These are phyloP conservation scores for Psidium friedrichsthalianum DNA, from an alignment of 345 rosid species.

Conservation along the genomic window DNA sequence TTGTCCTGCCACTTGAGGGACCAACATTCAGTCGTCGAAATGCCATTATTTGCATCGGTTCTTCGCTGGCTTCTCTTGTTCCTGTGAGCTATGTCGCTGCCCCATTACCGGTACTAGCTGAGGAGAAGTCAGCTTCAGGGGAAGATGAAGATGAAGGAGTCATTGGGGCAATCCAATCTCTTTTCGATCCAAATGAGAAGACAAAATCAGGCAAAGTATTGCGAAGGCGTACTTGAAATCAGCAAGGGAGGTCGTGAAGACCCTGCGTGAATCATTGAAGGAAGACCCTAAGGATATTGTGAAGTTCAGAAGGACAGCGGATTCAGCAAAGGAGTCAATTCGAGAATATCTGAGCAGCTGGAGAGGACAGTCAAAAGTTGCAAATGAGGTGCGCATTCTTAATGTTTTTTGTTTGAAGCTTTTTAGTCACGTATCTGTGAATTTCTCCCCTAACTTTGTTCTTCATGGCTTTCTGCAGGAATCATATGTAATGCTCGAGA, in stretches of 20 bases:
- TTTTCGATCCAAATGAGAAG: conserved; percentile 70
- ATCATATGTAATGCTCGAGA: conserved; percentile 66
- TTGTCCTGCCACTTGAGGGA: conserved; percentile 4
- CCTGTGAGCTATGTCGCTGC: conserved; percentile 8
- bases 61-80: conserved; percentile 21
- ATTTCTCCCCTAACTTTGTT: neutral
- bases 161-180: conserved; percentile 47
- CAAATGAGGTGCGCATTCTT: conserved; percentile 27
- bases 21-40: conserved; percentile 21
- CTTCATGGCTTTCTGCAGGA: conserved; percentile 36
- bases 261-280: conserved; percentile 62
- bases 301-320: conserved; percentile 74
- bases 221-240: conserved; percentile 83
- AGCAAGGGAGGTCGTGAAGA: conserved; percentile 76
- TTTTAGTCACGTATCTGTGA: neutral
- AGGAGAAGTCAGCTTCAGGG: conserved; percentile 13
- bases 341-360: conserved; percentile 70
- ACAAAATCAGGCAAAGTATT: conserved; percentile 67
- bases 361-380: conserved; percentile 56
- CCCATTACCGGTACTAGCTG: conserved; percentile 25
- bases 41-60: conserved; percentile 7
- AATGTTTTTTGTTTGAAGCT: neutral
- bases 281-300: conserved; percentile 64
- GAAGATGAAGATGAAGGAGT: conserved; percentile 47
- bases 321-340: conserved; percentile 85